Evolutionary conservation across 371 early-diverging fungal species (phyloP), one percentile per base, ranked within the genome.

Genomic region (Mortierella sp.): DNA sequence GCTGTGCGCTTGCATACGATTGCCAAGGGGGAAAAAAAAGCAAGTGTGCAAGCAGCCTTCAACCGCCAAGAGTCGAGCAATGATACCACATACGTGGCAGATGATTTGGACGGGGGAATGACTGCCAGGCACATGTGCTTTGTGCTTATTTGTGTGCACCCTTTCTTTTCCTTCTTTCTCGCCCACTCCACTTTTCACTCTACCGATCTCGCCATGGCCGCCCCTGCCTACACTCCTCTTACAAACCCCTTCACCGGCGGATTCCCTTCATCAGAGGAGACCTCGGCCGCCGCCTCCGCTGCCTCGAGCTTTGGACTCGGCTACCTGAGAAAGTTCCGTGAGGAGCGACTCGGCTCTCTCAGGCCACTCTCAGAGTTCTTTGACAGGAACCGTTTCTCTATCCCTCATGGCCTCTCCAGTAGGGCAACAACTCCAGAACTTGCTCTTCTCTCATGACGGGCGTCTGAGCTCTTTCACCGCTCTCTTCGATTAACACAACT

Each of bases 321-420:
- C 16, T 69, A 59, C 57, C 45, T 76, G 21, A 69, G 59, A 47
- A 69, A 69, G 64, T 57, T 76, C 42, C 63, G 70, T 16, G 76
- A 76, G 62, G 76, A 76, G 52, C 76, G 70, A 41, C 61, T 76
- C 46, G 69, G 70, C 2, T 69, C 69, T 49, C 53, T 89, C 42
- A 78, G 87, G 54, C 87, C 88, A 43, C 31, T 83, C 31, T 66
- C 82, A 56, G 90, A 89, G 61, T 89, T 89, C 68, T 86, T 89
- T 79, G 88, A 88, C 71, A 86, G 67, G 71, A 82, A 86, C 61
- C 74, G 89, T 55, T 69, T 90, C 55, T 85, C 83, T 30, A 80
- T 84, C 51, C 88, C 89, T 0, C 67, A 79, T 21, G 80, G 80
- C 31, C 82, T 87, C 52, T 82, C 84, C 73, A 84, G 88, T 87